Conservation (phyloP, 164 flowering plant species). For the Aristolochia fimbriata region DNA sequence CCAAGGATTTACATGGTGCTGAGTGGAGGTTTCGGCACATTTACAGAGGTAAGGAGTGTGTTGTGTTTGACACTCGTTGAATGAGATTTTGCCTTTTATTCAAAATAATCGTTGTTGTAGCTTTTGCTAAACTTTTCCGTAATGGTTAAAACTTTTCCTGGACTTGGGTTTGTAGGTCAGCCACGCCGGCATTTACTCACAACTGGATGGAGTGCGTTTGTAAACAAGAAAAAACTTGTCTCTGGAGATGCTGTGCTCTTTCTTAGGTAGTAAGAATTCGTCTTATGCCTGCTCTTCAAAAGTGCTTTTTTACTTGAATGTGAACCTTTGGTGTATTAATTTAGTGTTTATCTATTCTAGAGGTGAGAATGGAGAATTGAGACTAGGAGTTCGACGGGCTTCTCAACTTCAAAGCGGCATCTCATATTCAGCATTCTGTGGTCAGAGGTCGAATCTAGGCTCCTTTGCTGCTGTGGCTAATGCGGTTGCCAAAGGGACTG, state of each 20-base stretch:
- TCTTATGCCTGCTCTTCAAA: not conserved
- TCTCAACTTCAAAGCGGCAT: constrained; percentile 39
- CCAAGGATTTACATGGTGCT: constrained; percentile 84
- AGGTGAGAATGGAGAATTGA: constrained; percentile 83
- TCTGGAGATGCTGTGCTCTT: constrained; percentile 98
- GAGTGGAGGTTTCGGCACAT: constrained; percentile 95
- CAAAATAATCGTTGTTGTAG: not conserved
- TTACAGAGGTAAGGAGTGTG: constrained; percentile 58
- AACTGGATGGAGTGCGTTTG: constrained; percentile 99
- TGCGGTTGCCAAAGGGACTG: constrained; percentile 44
- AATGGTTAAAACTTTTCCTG: not conserved
- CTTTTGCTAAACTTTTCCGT: not conserved
- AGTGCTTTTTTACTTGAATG: not conserved
- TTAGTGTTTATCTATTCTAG: constrained; percentile 19
- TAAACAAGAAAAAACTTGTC: constrained; percentile 85
- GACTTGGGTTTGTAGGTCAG: constrained; percentile 51
- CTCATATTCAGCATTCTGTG: constrained; percentile 19
- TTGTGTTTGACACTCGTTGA: not conserved
- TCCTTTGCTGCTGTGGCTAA: constrained; percentile 37
- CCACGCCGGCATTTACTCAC: constrained; percentile 97
- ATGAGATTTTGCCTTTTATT: not conserved
- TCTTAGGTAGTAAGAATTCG: constrained; percentile 62
- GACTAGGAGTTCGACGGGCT: constrained; percentile 85
- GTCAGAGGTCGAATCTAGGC: constrained; percentile 31
- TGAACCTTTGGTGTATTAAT: not conserved